phyloP scores from a whole-genome alignment of 1,139 yeast genomes.

The Protomyces gravidus region DNA sequence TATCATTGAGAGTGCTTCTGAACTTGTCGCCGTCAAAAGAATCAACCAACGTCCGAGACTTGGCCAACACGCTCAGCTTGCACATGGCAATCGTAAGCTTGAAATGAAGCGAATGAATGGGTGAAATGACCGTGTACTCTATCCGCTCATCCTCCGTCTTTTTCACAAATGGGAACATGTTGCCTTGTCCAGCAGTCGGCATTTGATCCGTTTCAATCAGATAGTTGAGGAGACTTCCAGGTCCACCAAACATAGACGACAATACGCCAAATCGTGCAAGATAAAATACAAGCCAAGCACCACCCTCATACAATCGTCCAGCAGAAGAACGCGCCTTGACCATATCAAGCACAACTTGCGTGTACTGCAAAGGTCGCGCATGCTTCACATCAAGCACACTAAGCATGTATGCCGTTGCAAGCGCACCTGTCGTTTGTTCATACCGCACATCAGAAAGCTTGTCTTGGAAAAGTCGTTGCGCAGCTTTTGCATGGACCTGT shows the following conservation, averaged over 20 bases:
- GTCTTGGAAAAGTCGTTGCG: background rate
- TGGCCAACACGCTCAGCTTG: conserved; percentile 8
- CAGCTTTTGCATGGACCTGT: conserved; percentile 8
- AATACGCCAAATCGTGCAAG: conserved; percentile 12
- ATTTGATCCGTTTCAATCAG: conserved; percentile 22
- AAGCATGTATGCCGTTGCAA: conserved; percentile 23
- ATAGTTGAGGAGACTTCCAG: conserved; percentile 15
- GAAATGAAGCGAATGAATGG: conserved; percentile 11
- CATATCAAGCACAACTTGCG: conserved; percentile 6
- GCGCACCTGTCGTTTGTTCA: conserved; percentile 16
- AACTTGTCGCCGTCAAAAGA: background rate
- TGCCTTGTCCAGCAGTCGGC: conserved; percentile 27
- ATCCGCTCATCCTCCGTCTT: conserved; percentile 26
- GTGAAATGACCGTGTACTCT: conserved; percentile 21
- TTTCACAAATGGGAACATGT: conserved; percentile 25
- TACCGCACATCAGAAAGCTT: conserved; percentile 9
- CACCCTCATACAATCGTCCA: conserved; percentile 21
- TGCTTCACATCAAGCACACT: conserved; percentile 12
- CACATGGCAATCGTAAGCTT: conserved; percentile 5
- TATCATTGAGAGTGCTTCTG: background rate
- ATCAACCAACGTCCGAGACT: background rate
- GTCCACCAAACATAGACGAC: conserved; percentile 22
- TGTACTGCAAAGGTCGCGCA: conserved; percentile 6
- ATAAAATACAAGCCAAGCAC: conserved; percentile 21
- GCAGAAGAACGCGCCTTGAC: conserved; percentile 26